Evolutionary conservation across 2,329 filamentous ascomycete species (phyloP).

Genomic region (Nothopassalora personata): DNA sequence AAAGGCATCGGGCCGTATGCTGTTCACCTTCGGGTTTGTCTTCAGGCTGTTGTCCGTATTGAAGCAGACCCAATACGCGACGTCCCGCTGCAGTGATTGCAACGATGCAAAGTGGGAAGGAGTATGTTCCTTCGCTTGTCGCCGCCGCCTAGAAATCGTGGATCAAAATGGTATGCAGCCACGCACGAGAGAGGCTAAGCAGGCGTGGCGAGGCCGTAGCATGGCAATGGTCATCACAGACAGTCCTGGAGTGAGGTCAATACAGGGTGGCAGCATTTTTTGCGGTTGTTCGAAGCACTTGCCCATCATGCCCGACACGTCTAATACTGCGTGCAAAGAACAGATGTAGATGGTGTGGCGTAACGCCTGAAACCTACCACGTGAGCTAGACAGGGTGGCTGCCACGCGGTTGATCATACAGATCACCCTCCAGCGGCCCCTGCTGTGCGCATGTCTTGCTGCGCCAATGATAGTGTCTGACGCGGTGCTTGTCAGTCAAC

Average conservation of each 20-base stretch:
- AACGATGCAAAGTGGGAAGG: neutral
- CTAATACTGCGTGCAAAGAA: neutral
- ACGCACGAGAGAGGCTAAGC: neutral
- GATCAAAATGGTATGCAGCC: slow-evolving; percentile 6
- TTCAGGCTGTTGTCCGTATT: neutral
- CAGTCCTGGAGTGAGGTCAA: neutral
- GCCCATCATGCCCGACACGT: neutral
- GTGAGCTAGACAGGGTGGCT: slow-evolving; percentile 5
- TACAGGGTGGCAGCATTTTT: neutral
- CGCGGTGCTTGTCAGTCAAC: neutral
- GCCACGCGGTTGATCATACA: slow-evolving; percentile 6
- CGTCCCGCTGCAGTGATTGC: neutral
- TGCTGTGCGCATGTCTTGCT: neutral
- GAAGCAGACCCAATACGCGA: slow-evolving; percentile 5
- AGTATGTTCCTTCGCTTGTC: neutral
- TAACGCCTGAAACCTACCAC: slow-evolving; percentile 6
- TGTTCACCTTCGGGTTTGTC: neutral
- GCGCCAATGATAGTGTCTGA: neutral
- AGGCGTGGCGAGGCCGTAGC: neutral
- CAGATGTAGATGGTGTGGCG: slow-evolving; percentile 5
- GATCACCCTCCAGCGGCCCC: neutral
- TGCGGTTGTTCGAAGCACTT: neutral
- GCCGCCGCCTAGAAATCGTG: neutral
- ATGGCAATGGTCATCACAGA: neutral
- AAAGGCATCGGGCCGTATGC: slow-evolving; percentile 1